phyloP scores from a whole-genome alignment of 2,329 filamentous ascomycete species.

The Teratosphaeria destructans region DNA sequence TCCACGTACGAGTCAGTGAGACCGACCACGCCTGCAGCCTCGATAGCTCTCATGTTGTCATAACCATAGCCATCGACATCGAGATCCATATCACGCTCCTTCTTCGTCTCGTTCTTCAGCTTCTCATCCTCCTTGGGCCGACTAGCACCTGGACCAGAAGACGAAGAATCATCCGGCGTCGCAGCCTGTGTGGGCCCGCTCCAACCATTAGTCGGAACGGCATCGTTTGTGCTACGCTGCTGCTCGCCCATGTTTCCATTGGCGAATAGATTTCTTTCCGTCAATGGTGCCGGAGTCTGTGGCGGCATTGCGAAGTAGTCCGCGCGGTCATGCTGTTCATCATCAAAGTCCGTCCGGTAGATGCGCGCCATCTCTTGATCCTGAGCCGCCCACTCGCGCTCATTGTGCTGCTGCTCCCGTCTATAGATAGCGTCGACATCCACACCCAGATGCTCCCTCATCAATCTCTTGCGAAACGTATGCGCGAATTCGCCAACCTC shows the following conservation, averaged over 20 bases:
- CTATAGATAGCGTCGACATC: slow-evolving; percentile 73
- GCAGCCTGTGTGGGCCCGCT: slow-evolving; percentile 7
- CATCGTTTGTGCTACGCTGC: not conserved
- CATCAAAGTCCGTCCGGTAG: slow-evolving; percentile 15
- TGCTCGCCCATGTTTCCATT: not conserved
- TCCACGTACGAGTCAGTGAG: slow-evolving; percentile 44
- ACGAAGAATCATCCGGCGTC: slow-evolving; percentile 3
- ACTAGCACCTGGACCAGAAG: slow-evolving; percentile 1
- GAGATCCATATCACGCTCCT: slow-evolving; percentile 42
- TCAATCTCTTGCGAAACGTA: slow-evolving; percentile 80
- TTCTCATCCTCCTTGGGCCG: slow-evolving; percentile 1
- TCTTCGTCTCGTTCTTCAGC: slow-evolving; percentile 3
- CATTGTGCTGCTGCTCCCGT: slow-evolving; percentile 17
- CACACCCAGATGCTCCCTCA: slow-evolving; percentile 93
- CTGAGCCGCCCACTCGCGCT: slow-evolving; percentile 38
- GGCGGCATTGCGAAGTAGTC: slow-evolving; percentile 25
- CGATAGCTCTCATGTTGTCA: slow-evolving; percentile 56
- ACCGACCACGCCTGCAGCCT: slow-evolving; percentile 20
- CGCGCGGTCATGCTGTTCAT: slow-evolving; percentile 3
- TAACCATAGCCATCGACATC: slow-evolving; percentile 70
- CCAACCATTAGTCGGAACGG: slow-evolving; percentile 10
- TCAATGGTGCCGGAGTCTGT: slow-evolving; percentile 17
- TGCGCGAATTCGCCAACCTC: slow-evolving; percentile 87
- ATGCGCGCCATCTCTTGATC: slow-evolving; percentile 46
- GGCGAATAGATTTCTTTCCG: slow-evolving; percentile 16